Evolutionary conservation across 371 early-diverging fungal species (phyloP), one percentile per base, ranked within the genome.

Genomic region (Cokeromyces recurvatus): DNA sequence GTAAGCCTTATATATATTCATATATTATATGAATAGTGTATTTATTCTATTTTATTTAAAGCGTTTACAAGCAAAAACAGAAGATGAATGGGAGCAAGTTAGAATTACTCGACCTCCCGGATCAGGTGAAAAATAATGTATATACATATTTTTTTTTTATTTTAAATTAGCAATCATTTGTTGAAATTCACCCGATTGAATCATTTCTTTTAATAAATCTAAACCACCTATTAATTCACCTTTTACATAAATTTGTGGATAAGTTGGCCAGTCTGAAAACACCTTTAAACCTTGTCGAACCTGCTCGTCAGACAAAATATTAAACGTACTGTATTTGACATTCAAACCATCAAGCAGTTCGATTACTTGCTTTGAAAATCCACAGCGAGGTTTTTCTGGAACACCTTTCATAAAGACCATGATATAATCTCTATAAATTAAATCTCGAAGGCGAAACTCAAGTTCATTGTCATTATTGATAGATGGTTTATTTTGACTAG

Each of bases 171-270:
- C 12, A 21, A 43, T 17, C 32, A 43, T 32, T 32, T 43, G 29
- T 20, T 32, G 19, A 32, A 43, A 43, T 32, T 43, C 43, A 19
- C 43, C 43, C 2, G 19, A 20, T 21, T 29, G 32, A 43, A 43
- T 43, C 34, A 32, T 45, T 45, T 45, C 45, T 35, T 35, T 35
- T 10, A 45, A 22, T 35, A 95, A 91, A 62, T 99, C 98, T 61
- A 87, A 89, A 10, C 99, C 99, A 34, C 98, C 98, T 41, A 97
- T 73, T 64, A 99, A 94, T 68, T 94, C 90, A 47, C 93, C 92
- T 62, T 92, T 86, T 56, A 95, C 79, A 58, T 89, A 99, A 7
- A 97, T 85, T 73, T 97, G 97, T 14, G 99, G 99, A 67, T 93
- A 90, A 11, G 98, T 99, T 5, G 95, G 95, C 99, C 98, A 97